Evolutionary conservation across 1,284 basidiomycete species (phyloP).

Genomic region (Somion occarium): DNA sequence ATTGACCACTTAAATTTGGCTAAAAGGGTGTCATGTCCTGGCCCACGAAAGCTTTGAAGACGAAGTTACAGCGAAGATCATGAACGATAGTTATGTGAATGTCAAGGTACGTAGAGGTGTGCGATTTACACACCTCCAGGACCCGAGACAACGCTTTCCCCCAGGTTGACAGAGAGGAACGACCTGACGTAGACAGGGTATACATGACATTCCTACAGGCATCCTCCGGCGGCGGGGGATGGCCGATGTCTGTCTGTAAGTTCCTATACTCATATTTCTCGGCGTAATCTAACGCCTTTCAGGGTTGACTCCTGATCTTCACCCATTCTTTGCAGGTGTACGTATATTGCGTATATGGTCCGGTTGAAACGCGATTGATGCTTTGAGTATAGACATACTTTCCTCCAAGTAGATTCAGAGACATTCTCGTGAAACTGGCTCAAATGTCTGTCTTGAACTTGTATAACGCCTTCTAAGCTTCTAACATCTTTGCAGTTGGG

Average conservation of each 20-base stretch:
- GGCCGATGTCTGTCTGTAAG: conserved; percentile 39
- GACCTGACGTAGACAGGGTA: conserved; percentile 40
- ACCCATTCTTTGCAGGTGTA: conserved; percentile 39
- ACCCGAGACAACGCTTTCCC: not conserved
- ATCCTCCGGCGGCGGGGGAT: conserved; percentile 37
- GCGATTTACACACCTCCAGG: not conserved
- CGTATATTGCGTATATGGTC: not conserved
- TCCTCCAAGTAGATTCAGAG: conserved; percentile 24
- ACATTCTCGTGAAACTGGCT: conserved; percentile 22
- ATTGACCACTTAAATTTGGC: not conserved
- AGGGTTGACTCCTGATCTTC: conserved; percentile 36
- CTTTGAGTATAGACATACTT: conserved; percentile 31
- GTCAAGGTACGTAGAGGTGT: conserved; percentile 29
- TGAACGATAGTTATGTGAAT: conserved; percentile 40
- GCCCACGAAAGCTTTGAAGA: conserved; percentile 40
- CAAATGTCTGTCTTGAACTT: conserved; percentile 17
- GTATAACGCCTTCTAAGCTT: not conserved
- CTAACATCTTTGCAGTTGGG: conserved; percentile 17
- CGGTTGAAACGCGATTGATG: not conserved
- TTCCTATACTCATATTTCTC: not conserved
- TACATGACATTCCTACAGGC: conserved; percentile 45
- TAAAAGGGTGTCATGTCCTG: conserved; percentile 28
- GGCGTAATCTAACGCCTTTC: not conserved
- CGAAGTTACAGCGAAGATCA: conserved; percentile 33
- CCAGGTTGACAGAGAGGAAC: conserved; percentile 38